These are phyloP conservation scores for Capniomyces stellatus DNA, from an alignment of 371 early-diverging fungal species.

Conservation along the genomic window DNA sequence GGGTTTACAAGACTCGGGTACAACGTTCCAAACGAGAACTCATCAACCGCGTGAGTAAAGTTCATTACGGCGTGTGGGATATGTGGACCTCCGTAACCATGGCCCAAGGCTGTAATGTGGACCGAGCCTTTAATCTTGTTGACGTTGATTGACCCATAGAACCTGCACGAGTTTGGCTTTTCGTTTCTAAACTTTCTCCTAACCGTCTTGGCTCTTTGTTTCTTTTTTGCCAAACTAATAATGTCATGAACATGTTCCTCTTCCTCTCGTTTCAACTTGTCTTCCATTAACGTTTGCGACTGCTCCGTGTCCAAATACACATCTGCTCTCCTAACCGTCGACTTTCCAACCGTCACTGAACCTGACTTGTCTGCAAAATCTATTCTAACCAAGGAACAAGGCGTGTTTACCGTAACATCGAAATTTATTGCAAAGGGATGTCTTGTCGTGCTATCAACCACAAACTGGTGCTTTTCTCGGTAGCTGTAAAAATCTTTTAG, in stretches of 20 bases:
- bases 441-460: slow-evolving; percentile 49
- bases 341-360: slow-evolving; percentile 3
- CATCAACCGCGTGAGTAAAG: slow-evolving; percentile 83
- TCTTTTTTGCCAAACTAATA: slow-evolving; percentile 8
- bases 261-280: background rate
- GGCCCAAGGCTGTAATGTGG: slow-evolving; percentile 76
- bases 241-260: slow-evolving; percentile 18
- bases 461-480: slow-evolving; percentile 51
- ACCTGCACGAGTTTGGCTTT: slow-evolving; percentile 36
- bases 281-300: background rate
- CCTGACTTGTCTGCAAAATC: slow-evolving; percentile 15
- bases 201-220: background rate
- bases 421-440: slow-evolving; percentile 61
- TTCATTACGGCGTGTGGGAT: slow-evolving; percentile 63
- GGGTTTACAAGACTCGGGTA: slow-evolving; percentile 77
- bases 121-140: slow-evolving; percentile 71
- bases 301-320: background rate
- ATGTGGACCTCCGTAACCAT: slow-evolving; percentile 66
- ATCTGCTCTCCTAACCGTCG: slow-evolving; percentile 2
- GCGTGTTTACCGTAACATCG: slow-evolving; percentile 77
- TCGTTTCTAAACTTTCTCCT: background rate
- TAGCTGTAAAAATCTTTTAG: slow-evolving; percentile 37
- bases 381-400: slow-evolving; percentile 31
- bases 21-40: slow-evolving; percentile 67
- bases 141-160: slow-evolving; percentile 51